A percentile compares a stretch with the other conserved stretches of the same genome.
phyloP scores from a whole-genome alignment of 164 flowering plant species.

The Magnolia officinalis region DNA sequence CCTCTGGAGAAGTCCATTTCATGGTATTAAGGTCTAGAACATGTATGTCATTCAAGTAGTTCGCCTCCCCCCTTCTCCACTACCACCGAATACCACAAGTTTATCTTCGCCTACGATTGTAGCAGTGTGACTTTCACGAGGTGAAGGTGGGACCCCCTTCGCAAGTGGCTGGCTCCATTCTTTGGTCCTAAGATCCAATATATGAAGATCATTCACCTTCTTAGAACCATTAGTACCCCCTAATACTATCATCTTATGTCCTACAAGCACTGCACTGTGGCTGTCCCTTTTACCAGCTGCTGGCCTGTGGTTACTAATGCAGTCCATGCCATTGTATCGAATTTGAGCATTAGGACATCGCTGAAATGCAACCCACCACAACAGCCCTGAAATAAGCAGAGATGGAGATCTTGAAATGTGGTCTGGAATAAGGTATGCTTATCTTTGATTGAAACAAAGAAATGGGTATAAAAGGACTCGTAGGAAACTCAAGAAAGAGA shows the following conservation, averaged over 20 bases:
- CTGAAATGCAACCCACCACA: constrained; percentile 88
- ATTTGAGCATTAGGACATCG: constrained; percentile 69
- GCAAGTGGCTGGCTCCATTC: constrained; percentile 71
- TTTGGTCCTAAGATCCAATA: constrained; percentile 56
- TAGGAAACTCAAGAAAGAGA: too few species aligned
- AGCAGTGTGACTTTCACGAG: constrained; percentile 93
- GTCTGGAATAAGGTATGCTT: too few species aligned
- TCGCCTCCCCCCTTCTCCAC: constrained; percentile 86
- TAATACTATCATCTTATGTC: constrained; percentile 69
- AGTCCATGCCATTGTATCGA: constrained; percentile 73
- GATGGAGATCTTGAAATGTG: too few species aligned
- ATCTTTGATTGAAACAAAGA: too few species aligned
- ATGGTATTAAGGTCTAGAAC: constrained; percentile 67
- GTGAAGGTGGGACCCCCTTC: constrained; percentile 67
- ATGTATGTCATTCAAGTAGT: constrained; percentile 86
- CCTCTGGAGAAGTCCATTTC: constrained; percentile 69
- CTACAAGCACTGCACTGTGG: constrained; percentile 72
- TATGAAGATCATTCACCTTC: constrained; percentile 81
- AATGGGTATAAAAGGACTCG: background rate
- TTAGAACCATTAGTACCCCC: constrained; percentile 91
- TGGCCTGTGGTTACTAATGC: constrained; percentile 59
- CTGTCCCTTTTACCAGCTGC: constrained; percentile 87
- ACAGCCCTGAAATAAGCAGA: constrained; percentile 61
- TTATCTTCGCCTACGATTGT: constrained; percentile 62
- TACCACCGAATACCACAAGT: constrained; percentile 87